Conservation (phyloP, 208 protist species). For the Acanthamoeba divionensis region DNA sequence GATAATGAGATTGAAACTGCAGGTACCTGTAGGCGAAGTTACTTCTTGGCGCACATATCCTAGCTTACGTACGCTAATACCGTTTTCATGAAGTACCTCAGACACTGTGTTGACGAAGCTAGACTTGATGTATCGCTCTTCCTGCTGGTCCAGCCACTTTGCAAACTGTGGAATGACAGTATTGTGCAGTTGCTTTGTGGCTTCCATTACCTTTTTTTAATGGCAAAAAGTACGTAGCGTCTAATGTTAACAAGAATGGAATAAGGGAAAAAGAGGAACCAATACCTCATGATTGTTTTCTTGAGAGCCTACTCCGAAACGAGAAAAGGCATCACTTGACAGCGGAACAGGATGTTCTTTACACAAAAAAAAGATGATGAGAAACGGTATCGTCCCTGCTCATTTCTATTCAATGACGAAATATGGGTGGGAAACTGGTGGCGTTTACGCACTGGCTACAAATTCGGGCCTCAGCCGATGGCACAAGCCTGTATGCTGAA, state of each 20-base stretch:
- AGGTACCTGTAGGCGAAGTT: too few relatives aligned
- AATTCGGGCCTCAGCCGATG: constrained; percentile 34
- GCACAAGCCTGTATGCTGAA: constrained; percentile 41
- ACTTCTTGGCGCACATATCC: constrained; percentile 15
- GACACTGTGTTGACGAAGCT: too few relatives aligned
- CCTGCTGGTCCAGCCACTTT: constrained; percentile 30
- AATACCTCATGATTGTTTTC: constrained; percentile 57
- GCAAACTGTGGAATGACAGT: constrained; percentile 42
- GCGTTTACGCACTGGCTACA: background rate
- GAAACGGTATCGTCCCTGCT: too few relatives aligned
- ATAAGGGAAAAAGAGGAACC: too few relatives aligned
- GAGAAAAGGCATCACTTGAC: constrained; percentile 47
- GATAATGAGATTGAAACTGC: too few relatives aligned
- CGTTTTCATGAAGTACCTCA: constrained; percentile 43
- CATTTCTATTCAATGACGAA: too few relatives aligned
- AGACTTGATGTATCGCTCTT: constrained; percentile 50
- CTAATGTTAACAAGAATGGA: too few relatives aligned
- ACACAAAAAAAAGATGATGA: too few relatives aligned
- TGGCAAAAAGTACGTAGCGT: too few relatives aligned
- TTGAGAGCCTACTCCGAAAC: constrained; percentile 20
- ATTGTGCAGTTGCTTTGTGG: constrained; percentile 32
- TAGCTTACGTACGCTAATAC: constrained; percentile 33
- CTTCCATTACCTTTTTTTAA: too few relatives aligned
- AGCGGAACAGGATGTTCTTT: constrained; percentile 33
- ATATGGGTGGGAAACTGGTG: too few relatives aligned